These are phyloP conservation scores for Coprinellus micaceus DNA, from an alignment of 768 basidiomycete species.

Conservation along the genomic window DNA sequence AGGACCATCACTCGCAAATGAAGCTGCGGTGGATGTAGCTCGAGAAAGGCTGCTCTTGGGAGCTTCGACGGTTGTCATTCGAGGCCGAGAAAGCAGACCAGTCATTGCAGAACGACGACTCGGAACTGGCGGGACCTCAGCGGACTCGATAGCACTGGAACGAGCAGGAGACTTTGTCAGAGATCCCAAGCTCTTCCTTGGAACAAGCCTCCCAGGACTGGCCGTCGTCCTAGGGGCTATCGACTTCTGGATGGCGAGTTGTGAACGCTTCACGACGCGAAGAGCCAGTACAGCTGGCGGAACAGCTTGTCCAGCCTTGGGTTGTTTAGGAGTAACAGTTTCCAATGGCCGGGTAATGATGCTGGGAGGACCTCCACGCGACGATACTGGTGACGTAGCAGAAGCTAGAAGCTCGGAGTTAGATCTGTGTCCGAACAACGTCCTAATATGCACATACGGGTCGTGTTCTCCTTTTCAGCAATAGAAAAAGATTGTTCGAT, in stretches of 20 bases:
- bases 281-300: conserved; percentile 42
- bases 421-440: too few relatives aligned
- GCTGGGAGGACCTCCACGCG: too few relatives aligned
- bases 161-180: neutral
- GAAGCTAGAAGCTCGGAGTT: too few relatives aligned
- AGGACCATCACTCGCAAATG: conserved; percentile 16
- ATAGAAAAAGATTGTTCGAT: too few relatives aligned
- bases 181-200: neutral
- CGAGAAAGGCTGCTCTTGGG: neutral
- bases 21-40: neutral
- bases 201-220: neutral
- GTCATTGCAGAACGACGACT: too few relatives aligned
- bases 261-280: conserved; percentile 45
- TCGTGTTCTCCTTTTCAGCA: too few relatives aligned
- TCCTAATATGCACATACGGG: too few relatives aligned
- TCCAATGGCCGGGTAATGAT: neutral
- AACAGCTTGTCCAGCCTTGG: neutral
- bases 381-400: too few relatives aligned
- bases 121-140: neutral
- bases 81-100: neutral
- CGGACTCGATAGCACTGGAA: too few relatives aligned
- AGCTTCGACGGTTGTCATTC: neutral
- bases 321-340: conserved; percentile 1
- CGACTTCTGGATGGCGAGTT: conserved; percentile 5
- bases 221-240: neutral